phyloP scores from a whole-genome alignment of 2,329 filamentous ascomycete species.

The Hypocreales sp. region DNA sequence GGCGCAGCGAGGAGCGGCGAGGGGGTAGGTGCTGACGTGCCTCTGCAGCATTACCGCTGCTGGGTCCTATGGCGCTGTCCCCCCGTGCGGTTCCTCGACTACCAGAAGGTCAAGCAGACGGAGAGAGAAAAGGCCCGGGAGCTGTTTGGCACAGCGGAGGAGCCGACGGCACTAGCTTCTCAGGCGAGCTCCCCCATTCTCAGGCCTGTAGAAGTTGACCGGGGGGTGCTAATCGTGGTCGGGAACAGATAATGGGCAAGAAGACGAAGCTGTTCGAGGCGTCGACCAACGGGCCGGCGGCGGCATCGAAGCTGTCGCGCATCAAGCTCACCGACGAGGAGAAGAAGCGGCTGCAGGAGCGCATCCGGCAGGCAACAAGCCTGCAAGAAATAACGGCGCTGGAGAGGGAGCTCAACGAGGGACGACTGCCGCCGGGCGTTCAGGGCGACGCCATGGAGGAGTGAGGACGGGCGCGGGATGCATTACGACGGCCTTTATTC shows the following conservation, averaged over 20 bases:
- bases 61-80: constrained; percentile 85
- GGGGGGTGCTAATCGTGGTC: no score
- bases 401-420: constrained; percentile 87
- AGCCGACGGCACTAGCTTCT: constrained; percentile 66
- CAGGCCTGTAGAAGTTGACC: no score
- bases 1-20: no score
- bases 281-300: constrained; percentile 26
- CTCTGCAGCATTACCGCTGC: constrained; percentile 79
- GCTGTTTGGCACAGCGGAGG: constrained; percentile 66
- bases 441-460: constrained; percentile 45
- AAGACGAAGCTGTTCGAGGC: constrained; percentile 63
- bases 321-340: constrained; percentile 82
- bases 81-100: constrained; percentile 79
- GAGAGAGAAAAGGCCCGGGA: constrained; percentile 64
- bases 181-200: constrained; percentile 38
- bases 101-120: constrained; percentile 73
- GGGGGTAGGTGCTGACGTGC: no score
- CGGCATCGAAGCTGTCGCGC: constrained; percentile 50
- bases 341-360: constrained; percentile 67
- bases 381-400: constrained; percentile 78
- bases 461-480: constrained; percentile 14
- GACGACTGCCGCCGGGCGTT: constrained; percentile 60
- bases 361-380: constrained; percentile 79
- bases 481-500: no score
- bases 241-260: constrained; percentile 55